These are phyloP conservation scores for Candida yuanshanica DNA, from an alignment of 805 yeast species.

Conservation along the genomic window DNA sequence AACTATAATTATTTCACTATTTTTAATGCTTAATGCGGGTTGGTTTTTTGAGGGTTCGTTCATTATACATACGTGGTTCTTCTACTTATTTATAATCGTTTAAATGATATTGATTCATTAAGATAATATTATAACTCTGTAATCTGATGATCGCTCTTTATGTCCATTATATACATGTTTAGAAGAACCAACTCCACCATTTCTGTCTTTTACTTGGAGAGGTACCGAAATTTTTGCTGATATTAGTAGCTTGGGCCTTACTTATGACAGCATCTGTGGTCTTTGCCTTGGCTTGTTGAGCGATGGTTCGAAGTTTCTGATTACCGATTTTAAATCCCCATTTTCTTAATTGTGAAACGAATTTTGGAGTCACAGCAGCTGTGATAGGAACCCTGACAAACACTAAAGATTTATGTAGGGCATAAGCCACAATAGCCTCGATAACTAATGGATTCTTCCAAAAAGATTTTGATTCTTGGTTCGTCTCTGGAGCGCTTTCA, in stretches of 20 bases:
- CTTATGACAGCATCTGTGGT: conserved; percentile 23
- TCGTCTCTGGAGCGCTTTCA: conserved; percentile 8
- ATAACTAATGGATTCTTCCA: conserved; percentile 52
- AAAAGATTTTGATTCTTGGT: conserved; percentile 10
- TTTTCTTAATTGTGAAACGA: conserved; percentile 56
- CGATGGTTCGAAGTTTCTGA: conserved; percentile 38
- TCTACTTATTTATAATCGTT: too few species aligned
- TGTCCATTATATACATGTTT: too few species aligned
- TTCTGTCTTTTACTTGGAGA: conserved; percentile 43
- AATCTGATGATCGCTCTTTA: too few species aligned
- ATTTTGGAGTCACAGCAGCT: conserved; percentile 84
- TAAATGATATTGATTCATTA: too few species aligned
- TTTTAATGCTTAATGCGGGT: conserved; percentile 1
- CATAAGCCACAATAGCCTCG: conserved; percentile 87
- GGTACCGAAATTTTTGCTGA: conserved; percentile 46
- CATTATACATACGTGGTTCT: too few species aligned
- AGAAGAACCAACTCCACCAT: conserved; percentile 60
- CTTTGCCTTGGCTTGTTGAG: conserved; percentile 27
- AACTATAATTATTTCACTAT: conserved; percentile 31
- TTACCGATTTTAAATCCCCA: conserved; percentile 80
- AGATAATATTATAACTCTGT: too few species aligned
- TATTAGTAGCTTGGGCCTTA: conserved; percentile 30
- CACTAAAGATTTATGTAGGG: conserved; percentile 82
- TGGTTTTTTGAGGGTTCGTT: not conserved
- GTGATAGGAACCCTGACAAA: conserved; percentile 83